These are phyloP conservation scores for Coniella lustricola DNA, from an alignment of 2,329 filamentous ascomycete species.

Conservation along the genomic window DNA sequence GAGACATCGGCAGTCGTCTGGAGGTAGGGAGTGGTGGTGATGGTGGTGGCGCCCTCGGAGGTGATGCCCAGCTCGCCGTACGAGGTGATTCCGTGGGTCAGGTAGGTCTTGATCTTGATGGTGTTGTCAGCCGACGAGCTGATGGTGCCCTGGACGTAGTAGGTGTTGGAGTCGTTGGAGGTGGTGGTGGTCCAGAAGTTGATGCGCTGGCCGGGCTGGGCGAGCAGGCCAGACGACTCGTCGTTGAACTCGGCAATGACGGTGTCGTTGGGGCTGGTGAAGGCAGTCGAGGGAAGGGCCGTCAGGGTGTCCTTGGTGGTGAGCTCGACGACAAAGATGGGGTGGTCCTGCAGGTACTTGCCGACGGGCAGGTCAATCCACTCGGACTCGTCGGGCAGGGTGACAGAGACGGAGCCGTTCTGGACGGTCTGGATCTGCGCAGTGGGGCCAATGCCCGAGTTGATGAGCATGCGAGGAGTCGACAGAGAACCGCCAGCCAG, in stretches of 20 bases:
- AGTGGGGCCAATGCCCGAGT: conserved; percentile 16
- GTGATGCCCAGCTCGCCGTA: conserved; percentile 37
- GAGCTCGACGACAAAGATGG: conserved; percentile 23
- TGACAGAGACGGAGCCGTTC: conserved; percentile 14
- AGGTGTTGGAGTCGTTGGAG: conserved; percentile 31
- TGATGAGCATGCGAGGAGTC: conserved; percentile 18
- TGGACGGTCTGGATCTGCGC: conserved; percentile 18
- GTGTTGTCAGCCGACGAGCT: conserved; percentile 34
- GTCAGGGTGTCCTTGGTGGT: conserved; percentile 20
- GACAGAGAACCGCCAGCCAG: conserved; percentile 21
- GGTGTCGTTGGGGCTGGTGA: conserved; percentile 23
- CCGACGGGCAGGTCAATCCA: conserved; percentile 24
- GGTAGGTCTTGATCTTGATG: conserved; percentile 41
- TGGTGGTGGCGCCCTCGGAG: conserved; percentile 33
- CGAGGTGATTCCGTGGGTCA: conserved; percentile 43
- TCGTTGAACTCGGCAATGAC: conserved; percentile 29
- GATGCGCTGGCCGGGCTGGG: conserved; percentile 39
- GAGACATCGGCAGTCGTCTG: conserved; percentile 26
- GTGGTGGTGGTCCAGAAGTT: conserved; percentile 40
- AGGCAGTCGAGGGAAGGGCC: conserved; percentile 18
- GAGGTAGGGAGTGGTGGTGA: conserved; percentile 30
- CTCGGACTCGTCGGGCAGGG: conserved; percentile 19
- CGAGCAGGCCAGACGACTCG: conserved; percentile 30
- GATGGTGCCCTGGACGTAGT: conserved; percentile 39
- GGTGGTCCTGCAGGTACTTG: conserved; percentile 19